Conservation (phyloP, 2,329 filamentous ascomycete genomes). For the Claviceps humidiphila region DNA sequence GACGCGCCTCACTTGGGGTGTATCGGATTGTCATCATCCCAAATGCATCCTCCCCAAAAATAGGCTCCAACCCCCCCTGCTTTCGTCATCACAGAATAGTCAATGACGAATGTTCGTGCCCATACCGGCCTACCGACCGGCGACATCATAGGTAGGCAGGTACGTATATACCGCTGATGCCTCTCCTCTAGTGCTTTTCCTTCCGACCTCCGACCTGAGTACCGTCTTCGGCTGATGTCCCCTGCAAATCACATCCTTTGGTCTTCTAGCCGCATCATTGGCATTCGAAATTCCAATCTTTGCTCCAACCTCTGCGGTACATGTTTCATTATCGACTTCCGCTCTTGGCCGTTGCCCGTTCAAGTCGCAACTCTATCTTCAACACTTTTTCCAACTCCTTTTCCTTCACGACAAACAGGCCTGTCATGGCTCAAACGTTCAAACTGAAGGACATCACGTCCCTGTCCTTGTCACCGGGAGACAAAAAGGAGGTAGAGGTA, state of each 20-base stretch:
- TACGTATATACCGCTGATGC: not conserved
- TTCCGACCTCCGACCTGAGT: not conserved
- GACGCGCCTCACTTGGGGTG: not conserved
- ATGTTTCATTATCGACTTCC: constrained; percentile 2
- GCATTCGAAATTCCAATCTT: not conserved
- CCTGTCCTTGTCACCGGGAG: constrained; percentile 61
- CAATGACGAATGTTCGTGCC: not conserved
- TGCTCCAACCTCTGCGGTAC: not conserved
- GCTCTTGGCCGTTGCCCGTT: not conserved
- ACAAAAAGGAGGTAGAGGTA: constrained; percentile 82
- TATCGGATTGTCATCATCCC: not conserved
- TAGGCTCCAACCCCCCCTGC: not conserved
- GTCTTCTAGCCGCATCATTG: not conserved
- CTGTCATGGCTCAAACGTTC: constrained; percentile 42
- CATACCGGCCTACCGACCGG: too few species aligned
- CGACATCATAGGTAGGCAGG: not conserved
- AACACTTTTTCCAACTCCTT: not conserved
- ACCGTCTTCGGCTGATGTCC: not conserved
- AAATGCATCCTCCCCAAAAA: not conserved
- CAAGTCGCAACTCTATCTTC: not conserved
- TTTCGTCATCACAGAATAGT: not conserved
- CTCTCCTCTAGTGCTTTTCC: not conserved
- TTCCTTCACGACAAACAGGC: constrained; percentile 14
- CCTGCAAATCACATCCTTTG: not conserved
- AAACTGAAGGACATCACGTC: constrained; percentile 66